Conservation (phyloP, 176 grass and related monocot genomes). For the Bonia amplexicaulis region DNA sequence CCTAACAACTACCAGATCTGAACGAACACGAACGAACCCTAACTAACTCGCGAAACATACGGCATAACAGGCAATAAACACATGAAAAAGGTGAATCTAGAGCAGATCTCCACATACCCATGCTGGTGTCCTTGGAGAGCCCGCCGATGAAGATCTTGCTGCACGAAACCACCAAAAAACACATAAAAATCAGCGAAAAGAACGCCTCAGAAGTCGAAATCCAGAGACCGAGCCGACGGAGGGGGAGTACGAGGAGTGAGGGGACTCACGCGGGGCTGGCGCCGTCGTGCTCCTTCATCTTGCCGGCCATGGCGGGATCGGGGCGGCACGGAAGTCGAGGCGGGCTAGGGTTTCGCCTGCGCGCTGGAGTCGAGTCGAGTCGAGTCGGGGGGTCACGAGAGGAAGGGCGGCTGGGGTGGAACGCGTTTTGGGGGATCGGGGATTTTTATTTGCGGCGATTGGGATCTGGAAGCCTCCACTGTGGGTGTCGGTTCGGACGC, state of each 20-base stretch:
- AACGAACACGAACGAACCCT: neutral
- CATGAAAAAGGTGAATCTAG: neutral
- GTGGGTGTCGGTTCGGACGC: neutral
- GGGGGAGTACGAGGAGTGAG: neutral
- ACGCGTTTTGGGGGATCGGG: neutral
- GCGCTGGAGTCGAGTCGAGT: neutral
- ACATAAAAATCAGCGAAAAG: neutral
- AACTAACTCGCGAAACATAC: neutral
- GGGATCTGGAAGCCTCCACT: neutral
- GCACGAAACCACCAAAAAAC: neutral
- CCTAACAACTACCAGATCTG: constrained; percentile 10
- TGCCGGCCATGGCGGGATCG: constrained; percentile 40
- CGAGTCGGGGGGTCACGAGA: neutral
- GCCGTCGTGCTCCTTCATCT: constrained; percentile 63
- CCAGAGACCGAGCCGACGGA: neutral
- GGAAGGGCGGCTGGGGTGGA: neutral
- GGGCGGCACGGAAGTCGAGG: neutral
- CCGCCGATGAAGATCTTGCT: constrained; percentile 94
- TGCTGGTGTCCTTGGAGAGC: constrained; percentile 67
- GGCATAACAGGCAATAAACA: neutral
- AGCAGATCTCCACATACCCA: constrained; percentile 40
- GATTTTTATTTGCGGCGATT: neutral
- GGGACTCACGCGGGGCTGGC: constrained; percentile 71
- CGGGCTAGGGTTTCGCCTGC: constrained; percentile 20
- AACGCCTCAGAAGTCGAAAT: neutral